A percentile compares a stretch with the other conserved stretches of the same genome.
These are phyloP conservation scores for Cardamine chenopodiifolia DNA, from an alignment of 345 rosid species.

Conservation along the genomic window DNA sequence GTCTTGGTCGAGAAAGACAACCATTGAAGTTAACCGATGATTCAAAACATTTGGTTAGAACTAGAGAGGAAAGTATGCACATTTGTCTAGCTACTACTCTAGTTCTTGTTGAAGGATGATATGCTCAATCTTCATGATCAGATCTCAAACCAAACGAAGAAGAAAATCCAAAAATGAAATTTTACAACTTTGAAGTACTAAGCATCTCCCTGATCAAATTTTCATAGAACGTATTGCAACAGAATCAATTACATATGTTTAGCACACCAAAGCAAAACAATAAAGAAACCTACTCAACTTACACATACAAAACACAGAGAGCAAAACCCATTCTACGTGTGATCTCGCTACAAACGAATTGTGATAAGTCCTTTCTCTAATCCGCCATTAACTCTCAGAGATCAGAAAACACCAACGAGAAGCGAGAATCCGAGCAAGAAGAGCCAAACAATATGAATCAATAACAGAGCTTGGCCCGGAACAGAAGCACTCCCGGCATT, in stretches of 20 bases:
- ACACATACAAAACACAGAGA: conserved; percentile 24
- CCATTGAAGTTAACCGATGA: not conserved
- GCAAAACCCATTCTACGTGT: conserved; percentile 19
- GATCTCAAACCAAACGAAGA: conserved; percentile 12
- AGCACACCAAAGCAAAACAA: conserved; percentile 4
- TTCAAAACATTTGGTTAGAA: not conserved
- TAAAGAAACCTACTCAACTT: conserved; percentile 1
- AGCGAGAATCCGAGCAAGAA: conserved; percentile 82
- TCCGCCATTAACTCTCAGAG: not conserved
- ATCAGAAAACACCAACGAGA: conserved; percentile 69
- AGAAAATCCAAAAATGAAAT: not conserved
- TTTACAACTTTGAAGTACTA: not conserved
- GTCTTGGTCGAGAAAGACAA: not conserved
- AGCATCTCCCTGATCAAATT: not conserved
- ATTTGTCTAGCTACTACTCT: not conserved
- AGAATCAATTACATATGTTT: not conserved
- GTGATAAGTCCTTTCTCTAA: not conserved
- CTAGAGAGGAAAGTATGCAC: not conserved
- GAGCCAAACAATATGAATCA: conserved; percentile 93
- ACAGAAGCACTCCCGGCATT: conserved; percentile 70
- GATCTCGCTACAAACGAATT: conserved; percentile 23
- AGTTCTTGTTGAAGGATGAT: not conserved
- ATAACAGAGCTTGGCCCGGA: conserved; percentile 83
- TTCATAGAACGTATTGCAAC: not conserved
- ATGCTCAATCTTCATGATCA: conserved; percentile 17